Conservation (phyloP, 2,329 filamentous ascomycete genomes). For the Fusarium pseudograminearum region DNA sequence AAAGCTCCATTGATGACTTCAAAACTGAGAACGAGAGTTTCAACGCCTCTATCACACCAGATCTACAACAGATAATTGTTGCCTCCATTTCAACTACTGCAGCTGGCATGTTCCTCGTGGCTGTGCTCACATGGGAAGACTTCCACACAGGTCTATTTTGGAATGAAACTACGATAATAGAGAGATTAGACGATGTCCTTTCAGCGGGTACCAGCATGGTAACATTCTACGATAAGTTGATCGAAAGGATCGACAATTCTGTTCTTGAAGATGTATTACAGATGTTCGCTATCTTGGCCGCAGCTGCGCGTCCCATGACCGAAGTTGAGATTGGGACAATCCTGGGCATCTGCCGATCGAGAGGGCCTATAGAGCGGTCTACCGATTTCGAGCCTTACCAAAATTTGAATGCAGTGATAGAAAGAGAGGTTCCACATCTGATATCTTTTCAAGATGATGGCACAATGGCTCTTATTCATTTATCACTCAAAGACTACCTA, state of each 20-base stretch:
- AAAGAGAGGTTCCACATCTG: neutral
- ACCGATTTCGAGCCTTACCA: neutral
- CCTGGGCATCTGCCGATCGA: neutral
- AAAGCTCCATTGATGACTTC: neutral
- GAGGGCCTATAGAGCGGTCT: rapidly evolving
- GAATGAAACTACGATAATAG: neutral
- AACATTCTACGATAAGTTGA: neutral
- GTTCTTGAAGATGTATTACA: neutral
- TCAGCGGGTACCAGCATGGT: neutral
- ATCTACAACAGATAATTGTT: neutral
- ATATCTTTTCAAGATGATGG: neutral
- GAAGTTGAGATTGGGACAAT: neutral
- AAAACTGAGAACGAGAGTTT: neutral
- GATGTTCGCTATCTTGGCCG: neutral
- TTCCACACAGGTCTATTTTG: neutral
- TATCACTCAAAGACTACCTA: neutral
- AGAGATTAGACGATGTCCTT: neutral
- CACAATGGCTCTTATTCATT: neutral
- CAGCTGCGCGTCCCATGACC: neutral
- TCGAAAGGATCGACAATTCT: neutral
- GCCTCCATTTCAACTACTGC: neutral
- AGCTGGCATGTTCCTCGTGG: neutral
- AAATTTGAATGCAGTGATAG: neutral
- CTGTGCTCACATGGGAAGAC: neutral
- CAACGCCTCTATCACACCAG: neutral